Evolutionary conservation across 2,329 filamentous ascomycete genomes (phyloP).

Genomic region (Dichotomopilus funicola): DNA sequence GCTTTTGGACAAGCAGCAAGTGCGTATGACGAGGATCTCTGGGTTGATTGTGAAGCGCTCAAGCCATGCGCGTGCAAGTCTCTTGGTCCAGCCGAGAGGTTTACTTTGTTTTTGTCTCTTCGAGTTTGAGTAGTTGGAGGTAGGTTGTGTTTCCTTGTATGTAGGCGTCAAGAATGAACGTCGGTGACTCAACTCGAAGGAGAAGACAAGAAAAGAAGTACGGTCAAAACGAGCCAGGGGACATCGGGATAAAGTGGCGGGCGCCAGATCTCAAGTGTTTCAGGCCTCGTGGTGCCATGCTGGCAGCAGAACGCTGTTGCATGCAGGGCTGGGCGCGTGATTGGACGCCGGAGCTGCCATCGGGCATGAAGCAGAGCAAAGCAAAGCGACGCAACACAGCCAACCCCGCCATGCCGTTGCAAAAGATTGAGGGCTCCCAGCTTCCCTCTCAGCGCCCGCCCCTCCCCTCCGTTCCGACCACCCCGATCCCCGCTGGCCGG

Average conservation of each 20-base stretch:
- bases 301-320: slow-evolving; percentile 8
- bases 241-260: slow-evolving; percentile 3
- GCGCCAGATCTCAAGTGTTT: slow-evolving; percentile 12
- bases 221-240: neutral
- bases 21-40: no score
- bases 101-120: neutral
- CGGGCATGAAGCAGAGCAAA: slow-evolving; percentile 15
- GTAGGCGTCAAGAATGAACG: neutral
- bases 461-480: no score
- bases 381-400: no score
- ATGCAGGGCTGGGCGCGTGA: slow-evolving; percentile 11
- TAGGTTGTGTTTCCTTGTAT: neutral
- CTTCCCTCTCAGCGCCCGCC: neutral
- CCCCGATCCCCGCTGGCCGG: neutral
- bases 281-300: slow-evolving; percentile 13
- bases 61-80: neutral
- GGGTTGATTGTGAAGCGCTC: neutral
- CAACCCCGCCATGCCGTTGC: slow-evolving; percentile 1
- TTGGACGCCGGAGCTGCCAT: slow-evolving; percentile 9
- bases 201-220: neutral
- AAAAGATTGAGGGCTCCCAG: neutral
- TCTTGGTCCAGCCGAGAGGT: neutral
- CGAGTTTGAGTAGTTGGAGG: no score
- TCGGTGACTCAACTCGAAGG: neutral
- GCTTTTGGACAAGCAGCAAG: no score